These are phyloP conservation scores for Candida qinlingensis DNA, from an alignment of 805 yeast species.

Conservation along the genomic window DNA sequence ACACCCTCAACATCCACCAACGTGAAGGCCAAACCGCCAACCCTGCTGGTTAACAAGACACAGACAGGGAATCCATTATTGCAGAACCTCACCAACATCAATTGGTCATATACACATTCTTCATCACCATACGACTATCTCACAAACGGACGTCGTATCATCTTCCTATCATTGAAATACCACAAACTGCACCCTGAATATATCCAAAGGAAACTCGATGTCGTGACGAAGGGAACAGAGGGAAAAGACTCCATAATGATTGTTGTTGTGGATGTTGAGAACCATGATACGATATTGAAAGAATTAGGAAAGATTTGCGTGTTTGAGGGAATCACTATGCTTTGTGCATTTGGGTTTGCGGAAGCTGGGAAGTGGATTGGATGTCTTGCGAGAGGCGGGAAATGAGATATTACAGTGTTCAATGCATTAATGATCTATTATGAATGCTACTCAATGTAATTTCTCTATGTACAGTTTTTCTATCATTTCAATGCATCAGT, in stretches of 20 bases:
- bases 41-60: constrained; percentile 53
- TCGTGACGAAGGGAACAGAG: constrained; percentile 2
- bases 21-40: constrained; percentile 18
- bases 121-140: constrained; percentile 58
- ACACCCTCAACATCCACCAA: constrained; percentile 12
- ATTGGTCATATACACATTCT: constrained; percentile 45
- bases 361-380: constrained; percentile 46
- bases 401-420: not conserved
- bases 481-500: constrained; percentile 39
- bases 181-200: constrained; percentile 77
- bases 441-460: not conserved
- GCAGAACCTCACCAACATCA: constrained; percentile 44
- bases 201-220: constrained; percentile 28
- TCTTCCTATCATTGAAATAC: constrained; percentile 65
- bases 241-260: constrained; percentile 44
- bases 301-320: constrained; percentile 36
- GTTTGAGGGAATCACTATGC: constrained; percentile 35
- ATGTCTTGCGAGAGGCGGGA: constrained; percentile 21
- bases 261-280: constrained; percentile 61
- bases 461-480: not conserved
- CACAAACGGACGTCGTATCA: constrained; percentile 48
- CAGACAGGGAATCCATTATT: constrained; percentile 73
- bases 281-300: constrained; percentile 39
- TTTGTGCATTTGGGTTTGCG: constrained; percentile 41
- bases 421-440: not conserved